Evolutionary conservation across 2,329 filamentous ascomycete species (phyloP).

Genomic region (Fusarium equiseti): DNA sequence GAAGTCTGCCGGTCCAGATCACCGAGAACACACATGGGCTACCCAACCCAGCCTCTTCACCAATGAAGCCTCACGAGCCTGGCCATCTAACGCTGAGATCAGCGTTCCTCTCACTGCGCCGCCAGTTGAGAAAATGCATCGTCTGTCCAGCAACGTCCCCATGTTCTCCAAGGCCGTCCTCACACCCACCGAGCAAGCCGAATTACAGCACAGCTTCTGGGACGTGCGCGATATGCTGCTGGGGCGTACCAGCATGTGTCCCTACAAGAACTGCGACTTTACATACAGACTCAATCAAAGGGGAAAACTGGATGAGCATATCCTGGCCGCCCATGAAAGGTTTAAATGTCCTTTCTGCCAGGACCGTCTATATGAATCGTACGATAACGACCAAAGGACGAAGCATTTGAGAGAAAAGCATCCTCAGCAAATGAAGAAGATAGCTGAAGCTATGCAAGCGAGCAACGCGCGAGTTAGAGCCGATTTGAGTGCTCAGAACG

Average conservation of each 20-base stretch:
- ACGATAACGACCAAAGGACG: conserved; percentile 42
- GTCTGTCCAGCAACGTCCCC: conserved; percentile 51
- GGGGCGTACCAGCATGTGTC: conserved; percentile 53
- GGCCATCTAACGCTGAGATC: conserved; percentile 16
- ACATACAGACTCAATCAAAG: conserved; percentile 49
- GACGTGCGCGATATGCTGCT: conserved; percentile 23
- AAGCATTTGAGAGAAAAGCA: conserved; percentile 52
- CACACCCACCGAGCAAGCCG: conserved; percentile 56
- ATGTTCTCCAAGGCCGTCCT: conserved; percentile 54
- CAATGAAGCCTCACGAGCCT: conserved; percentile 1
- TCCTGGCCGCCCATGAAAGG: conserved; percentile 51
- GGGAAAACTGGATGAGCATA: conserved; percentile 52
- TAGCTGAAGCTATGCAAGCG: conserved; percentile 1
- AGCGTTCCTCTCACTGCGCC: conserved; percentile 39
- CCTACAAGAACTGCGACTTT: conserved; percentile 54
- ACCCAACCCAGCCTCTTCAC: conserved; percentile 44
- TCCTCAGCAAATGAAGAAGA: conserved; percentile 32
- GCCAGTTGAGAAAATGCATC: conserved; percentile 53
- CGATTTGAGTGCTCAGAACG: background rate
- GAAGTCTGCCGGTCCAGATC: background rate
- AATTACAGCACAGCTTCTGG: conserved; percentile 47
- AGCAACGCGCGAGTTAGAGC: background rate
- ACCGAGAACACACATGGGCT: conserved; percentile 39
- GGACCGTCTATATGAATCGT: conserved; percentile 49
- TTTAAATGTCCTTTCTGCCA: conserved; percentile 55